phyloP scores from a whole-genome alignment of 2,329 filamentous ascomycete species.

The Leptographium procerum region DNA sequence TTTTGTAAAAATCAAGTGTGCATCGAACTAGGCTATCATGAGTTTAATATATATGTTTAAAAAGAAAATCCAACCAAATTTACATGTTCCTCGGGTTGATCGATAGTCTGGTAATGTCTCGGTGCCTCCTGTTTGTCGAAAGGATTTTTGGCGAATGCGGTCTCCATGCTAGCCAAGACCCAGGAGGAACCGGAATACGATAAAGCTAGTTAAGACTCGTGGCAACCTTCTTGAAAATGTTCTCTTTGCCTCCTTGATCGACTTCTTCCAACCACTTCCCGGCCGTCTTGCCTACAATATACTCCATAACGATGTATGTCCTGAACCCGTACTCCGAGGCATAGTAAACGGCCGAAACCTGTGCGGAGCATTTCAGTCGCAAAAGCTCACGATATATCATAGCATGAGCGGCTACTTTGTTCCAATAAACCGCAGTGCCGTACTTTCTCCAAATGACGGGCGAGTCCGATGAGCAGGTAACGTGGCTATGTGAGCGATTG shows the following conservation, averaged over 20 bases:
- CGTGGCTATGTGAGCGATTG: not conserved
- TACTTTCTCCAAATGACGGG: not conserved
- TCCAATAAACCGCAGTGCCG: not conserved
- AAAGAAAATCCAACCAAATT: not conserved
- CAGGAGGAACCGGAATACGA: not conserved
- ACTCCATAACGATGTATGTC: not conserved
- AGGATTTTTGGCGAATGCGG: not conserved
- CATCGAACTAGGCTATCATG: not conserved
- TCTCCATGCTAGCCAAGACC: not conserved
- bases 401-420: not conserved
- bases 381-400: not conserved
- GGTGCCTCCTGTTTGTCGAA: not conserved
- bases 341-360: not conserved
- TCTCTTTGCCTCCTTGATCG: not conserved
- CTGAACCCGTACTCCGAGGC: not conserved
- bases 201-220: not conserved
- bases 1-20: not conserved
- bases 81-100: not conserved
- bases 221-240: not conserved
- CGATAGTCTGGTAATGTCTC: not conserved
- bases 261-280: not conserved
- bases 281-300: not conserved
- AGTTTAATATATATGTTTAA: not conserved
- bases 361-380: not conserved
- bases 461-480: not conserved